Evolutionary conservation across 2,329 filamentous ascomycete genomes (phyloP), one percentile per base, ranked within the genome.

Genomic region (Chrysoporthe austroafricana): DNA sequence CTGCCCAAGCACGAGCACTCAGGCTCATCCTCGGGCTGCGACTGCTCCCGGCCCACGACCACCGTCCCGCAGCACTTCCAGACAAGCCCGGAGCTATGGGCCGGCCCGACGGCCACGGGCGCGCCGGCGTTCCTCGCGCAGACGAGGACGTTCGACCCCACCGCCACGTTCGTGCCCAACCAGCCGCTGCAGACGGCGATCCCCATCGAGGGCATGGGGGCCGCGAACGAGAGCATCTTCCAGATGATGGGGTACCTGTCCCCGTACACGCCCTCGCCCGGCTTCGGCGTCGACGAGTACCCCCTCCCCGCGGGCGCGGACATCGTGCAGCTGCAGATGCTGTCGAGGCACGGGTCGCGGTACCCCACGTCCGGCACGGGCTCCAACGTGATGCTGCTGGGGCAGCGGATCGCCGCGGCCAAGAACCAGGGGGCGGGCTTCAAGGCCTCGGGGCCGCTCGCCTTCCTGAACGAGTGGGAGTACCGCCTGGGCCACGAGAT

Each of bases 211-310:
- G 90, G 89, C 36, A 82, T 83, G 78, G 83, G 83, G 60, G 77
- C 78, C 2, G 79, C 84, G 39, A 86, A 89, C 73, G 80, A 84
- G 71, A 91, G 87, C 77, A 91, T 93, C 72, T 93, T 93, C 77
- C 83, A 88, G 70, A 81, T 89, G 74, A 89, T 92, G 83, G 91
- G 89, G 6, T 85, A 89, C 70, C 77, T 93, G 42, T 88, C 87
- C 50, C 90, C 91, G 3, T 94, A 93, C 76, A 86, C 86, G 69
- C 88, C 90, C 0, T 88, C 90, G 66, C 86, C 90, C 0, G 91
- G 91, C 1, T 94, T 93, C 71, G 91, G 91, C 2, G 90, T 92
- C 0, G 81, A 90, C 18, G 91, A 94, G 77, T 91, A 90, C 72
- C 83, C 90, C 3, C 76, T 92, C 18, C 91, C 90, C 0, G 76